phyloP scores from a whole-genome alignment of 1,284 basidiomycete genomes.

The Boletus sp. region DNA sequence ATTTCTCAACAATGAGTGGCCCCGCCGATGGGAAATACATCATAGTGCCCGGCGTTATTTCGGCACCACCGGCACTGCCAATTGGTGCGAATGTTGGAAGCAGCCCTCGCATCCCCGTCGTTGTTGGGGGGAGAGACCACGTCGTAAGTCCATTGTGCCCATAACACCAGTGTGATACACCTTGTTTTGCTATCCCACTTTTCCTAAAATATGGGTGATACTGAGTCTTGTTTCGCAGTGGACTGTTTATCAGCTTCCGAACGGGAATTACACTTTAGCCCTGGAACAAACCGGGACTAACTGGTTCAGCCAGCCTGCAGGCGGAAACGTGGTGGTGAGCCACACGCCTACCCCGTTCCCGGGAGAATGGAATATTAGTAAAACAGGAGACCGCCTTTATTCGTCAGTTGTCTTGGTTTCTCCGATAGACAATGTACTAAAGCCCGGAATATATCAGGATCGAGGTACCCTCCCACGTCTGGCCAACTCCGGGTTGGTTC shows the following conservation, averaged over 20 bases:
- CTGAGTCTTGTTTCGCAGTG: conserved; percentile 1
- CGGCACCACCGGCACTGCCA: neutral
- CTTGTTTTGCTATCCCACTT: neutral
- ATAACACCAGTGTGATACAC: too few species aligned
- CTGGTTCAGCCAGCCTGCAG: neutral
- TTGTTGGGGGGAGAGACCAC: neutral
- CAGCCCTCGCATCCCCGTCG: neutral
- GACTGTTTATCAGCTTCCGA: neutral
- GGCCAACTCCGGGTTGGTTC: neutral
- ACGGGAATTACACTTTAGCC: neutral
- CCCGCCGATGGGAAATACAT: neutral
- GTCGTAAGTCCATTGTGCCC: neutral
- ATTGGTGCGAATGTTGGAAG: neutral
- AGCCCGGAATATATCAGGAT: neutral
- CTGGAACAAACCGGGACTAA: neutral
- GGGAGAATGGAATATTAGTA: neutral
- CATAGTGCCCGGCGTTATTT: neutral
- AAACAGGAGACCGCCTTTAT: neutral
- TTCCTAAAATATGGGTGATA: neutral
- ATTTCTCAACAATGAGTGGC: neutral
- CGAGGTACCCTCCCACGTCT: neutral
- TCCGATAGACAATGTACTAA: too few species aligned
- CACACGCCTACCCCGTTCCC: neutral
- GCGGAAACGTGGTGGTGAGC: neutral
- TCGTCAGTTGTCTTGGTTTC: neutral